phyloP scores from a whole-genome alignment of 371 early-diverging fungal species.

The Chytridiales sp. region DNA sequence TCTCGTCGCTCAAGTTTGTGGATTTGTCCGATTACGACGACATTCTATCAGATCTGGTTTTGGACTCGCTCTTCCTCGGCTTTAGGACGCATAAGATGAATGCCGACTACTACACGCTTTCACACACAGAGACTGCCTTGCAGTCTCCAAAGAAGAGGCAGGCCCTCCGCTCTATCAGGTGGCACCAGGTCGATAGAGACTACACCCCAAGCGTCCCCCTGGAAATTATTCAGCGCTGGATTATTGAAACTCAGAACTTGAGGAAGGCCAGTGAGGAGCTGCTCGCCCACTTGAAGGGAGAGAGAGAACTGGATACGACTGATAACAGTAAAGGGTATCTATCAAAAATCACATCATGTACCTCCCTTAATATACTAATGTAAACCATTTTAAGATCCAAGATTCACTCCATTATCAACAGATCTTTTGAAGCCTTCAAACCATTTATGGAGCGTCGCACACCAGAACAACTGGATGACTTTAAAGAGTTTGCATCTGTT shows the following conservation, averaged over 20 bases:
- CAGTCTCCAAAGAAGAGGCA: neutral
- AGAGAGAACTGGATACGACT: neutral
- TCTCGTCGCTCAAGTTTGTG: constrained; percentile 25
- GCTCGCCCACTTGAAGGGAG: constrained; percentile 5
- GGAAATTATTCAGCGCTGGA: constrained; percentile 12
- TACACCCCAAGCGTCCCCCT: neutral
- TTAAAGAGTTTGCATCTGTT: constrained; percentile 28
- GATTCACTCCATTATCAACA: too few relatives aligned
- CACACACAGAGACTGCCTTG: neutral
- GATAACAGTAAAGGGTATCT: neutral
- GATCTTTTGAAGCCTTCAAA: constrained; percentile 17
- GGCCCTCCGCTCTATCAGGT: neutral
- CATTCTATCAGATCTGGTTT: constrained; percentile 40
- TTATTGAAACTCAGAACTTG: constrained; percentile 17
- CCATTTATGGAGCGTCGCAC: constrained; percentile 19
- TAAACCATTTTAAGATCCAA: constrained; percentile 14
- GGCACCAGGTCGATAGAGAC: neutral
- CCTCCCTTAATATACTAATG: constrained; percentile 8
- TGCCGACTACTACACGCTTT: constrained; percentile 9
- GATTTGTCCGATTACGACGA: constrained; percentile 50
- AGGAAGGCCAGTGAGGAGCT: constrained; percentile 24
- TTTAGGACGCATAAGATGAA: constrained; percentile 35
- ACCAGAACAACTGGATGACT: constrained; percentile 25
- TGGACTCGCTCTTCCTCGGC: constrained; percentile 30
- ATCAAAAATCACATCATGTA: neutral